Conservation (phyloP, 2,329 filamentous ascomycete genomes). For the Exophiala oligosperma region DNA sequence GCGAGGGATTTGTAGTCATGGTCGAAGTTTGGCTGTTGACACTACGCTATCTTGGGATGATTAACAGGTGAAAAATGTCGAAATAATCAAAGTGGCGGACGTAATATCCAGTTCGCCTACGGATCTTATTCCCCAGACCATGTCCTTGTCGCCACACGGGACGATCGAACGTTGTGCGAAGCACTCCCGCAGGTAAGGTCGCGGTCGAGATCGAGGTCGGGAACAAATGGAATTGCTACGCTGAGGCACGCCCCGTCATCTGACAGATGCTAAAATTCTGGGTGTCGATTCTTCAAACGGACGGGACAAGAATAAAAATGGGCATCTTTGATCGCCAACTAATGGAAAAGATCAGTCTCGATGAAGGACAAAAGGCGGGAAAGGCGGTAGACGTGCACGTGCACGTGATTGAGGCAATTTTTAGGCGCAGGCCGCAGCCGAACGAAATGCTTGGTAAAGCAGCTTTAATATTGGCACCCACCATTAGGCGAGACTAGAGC, state of each 20-base stretch:
- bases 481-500: no score
- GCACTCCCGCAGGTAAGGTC: neutral
- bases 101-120: neutral
- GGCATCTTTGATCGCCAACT: no score
- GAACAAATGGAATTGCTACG: neutral
- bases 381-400: neutral
- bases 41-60: no score
- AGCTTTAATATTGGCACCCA: neutral
- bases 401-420: constrained; percentile 4
- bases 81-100: neutral
- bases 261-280: neutral
- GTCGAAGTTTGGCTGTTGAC: no score
- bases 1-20: no score
- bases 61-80: neutral
- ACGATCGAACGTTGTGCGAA: neutral
- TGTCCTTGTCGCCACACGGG: neutral
- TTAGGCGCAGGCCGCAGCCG: neutral
- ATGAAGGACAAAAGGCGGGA: no score
- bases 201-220: neutral
- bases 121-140: neutral
- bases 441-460: neutral
- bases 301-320: no score
- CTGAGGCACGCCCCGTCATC: neutral
- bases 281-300: no score
- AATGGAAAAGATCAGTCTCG: no score